These are phyloP conservation scores for Lentinula lateritia DNA, from an alignment of 768 basidiomycete species.

Conservation along the genomic window DNA sequence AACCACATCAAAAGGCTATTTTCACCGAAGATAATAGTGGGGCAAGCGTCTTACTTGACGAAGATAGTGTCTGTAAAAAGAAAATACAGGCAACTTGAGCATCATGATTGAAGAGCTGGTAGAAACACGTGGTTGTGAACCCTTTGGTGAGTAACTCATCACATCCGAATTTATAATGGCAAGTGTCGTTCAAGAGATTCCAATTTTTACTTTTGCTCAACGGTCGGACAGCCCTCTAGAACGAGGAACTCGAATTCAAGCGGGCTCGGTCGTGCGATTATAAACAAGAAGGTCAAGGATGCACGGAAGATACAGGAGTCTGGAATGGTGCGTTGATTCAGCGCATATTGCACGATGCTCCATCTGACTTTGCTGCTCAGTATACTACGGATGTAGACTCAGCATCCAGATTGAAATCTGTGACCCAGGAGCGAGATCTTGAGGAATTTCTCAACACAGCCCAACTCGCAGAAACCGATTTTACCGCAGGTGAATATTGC, in stretches of 20 bases:
- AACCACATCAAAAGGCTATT: neutral
- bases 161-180: neutral
- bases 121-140: neutral
- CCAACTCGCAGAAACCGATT: slow-evolving; percentile 90
- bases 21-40: slow-evolving; percentile 37
- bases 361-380: slow-evolving; percentile 28
- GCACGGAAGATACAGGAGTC: slow-evolving; percentile 56
- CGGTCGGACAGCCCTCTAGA: slow-evolving; percentile 45
- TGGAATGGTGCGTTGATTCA: slow-evolving; percentile 48
- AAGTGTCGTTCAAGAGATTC: neutral
- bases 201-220: neutral
- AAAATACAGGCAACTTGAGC: slow-evolving; percentile 14
- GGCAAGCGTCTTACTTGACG: slow-evolving; percentile 37
- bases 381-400: slow-evolving; percentile 73
- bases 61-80: slow-evolving; percentile 37
- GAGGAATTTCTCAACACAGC: slow-evolving; percentile 96
- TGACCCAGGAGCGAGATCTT: slow-evolving; percentile 93
- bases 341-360: neutral
- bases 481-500: slow-evolving; percentile 71
- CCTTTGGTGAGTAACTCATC: neutral
- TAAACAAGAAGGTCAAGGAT: slow-evolving; percentile 85
- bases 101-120: neutral
- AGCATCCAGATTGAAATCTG: slow-evolving; percentile 71
- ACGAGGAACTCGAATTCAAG: slow-evolving; percentile 60
- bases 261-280: slow-evolving; percentile 92